Base-by-base conservation (phyloP, 768 basidiomycete genomes). In the Suillus ampliporus region DNA sequence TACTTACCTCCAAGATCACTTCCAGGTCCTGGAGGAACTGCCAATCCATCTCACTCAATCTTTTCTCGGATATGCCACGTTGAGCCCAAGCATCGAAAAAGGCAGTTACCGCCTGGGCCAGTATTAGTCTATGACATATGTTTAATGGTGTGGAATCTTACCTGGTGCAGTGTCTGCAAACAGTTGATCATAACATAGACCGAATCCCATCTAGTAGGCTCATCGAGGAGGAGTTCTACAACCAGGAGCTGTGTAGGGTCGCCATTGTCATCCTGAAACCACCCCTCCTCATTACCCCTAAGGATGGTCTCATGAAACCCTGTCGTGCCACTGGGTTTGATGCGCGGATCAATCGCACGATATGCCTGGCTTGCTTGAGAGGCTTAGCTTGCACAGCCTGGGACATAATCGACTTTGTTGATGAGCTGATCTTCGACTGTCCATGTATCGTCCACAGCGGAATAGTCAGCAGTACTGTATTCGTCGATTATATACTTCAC, bases 201-300 rank as follows among this genome's bases (percentile, higher is more conserved):
- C 3, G 73, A 79, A 51, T 80, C 77, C 80, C 78, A 81, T 0
- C 72, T 63, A 0, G 78, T 82, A 2, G 61, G 37, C 4, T 83
- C 74, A 60, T 83, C 74, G 1, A 72, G 68, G 1, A 65, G 58
- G 3, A 64, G 48, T 23, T 64, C 15, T 21, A 43, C 17, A 0
- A 46, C 52, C 2, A 58, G 58, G 5, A 64, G 58, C 4, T 6
- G 38, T 17, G 31, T 19, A 15, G 2, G 0, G 1, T 53, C 23
- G 2, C 46, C 56, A 15, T 17, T 35, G 13, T 47, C 19, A n/a
- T 62, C 56, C 0, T 13, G 2, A n/a, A 65, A 65, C 38, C 48
- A 47, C 6, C 54, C 15, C 1, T 43, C 48, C 13, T 57, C 40
- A 15, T 65, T 62, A 5, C 61, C 64, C 44, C 38, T 47, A 1